phyloP scores from a whole-genome alignment of 257 asterid genomes.

The Solanum tarapatanum region DNA sequence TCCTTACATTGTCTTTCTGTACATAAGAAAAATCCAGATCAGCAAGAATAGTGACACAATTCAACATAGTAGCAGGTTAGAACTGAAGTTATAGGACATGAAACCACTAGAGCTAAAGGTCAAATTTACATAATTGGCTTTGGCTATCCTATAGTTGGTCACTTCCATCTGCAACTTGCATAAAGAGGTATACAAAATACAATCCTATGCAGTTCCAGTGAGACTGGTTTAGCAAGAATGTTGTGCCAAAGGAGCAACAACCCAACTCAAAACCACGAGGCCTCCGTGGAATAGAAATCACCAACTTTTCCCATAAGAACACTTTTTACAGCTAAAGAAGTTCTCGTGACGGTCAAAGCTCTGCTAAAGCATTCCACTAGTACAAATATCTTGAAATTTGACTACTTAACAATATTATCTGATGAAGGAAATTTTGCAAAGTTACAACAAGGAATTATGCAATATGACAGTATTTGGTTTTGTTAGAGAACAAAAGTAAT shows the following conservation, averaged over 20 bases:
- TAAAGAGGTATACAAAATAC: not conserved
- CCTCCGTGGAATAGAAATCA: not conserved
- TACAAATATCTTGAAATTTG: not conserved
- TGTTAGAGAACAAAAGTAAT: not conserved
- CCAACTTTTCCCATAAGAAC: not conserved
- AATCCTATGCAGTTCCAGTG: not conserved
- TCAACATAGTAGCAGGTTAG: not conserved
- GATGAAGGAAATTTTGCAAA: not conserved
- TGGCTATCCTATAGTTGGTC: not conserved
- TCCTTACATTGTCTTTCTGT: constrained; percentile 88
- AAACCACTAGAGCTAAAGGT: not conserved
- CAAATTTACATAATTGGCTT: not conserved
- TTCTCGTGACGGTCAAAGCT: not conserved
- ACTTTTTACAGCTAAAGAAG: not conserved
- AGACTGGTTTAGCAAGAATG: not conserved
- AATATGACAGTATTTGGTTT: not conserved
- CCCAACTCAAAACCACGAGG: not conserved
- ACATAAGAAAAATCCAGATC: constrained; percentile 1
- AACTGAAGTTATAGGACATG: not conserved
- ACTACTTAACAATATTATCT: not conserved
- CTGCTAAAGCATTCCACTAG: not conserved
- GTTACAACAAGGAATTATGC: not conserved
- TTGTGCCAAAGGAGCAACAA: not conserved
- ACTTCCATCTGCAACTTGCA: not conserved
- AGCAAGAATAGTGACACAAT: not conserved